Percentiles rank a stretch among this genome's conserved stretches.
phyloP scores from a whole-genome alignment of 768 basidiomycete genomes.

The Hemileccinum rubropunctum region DNA sequence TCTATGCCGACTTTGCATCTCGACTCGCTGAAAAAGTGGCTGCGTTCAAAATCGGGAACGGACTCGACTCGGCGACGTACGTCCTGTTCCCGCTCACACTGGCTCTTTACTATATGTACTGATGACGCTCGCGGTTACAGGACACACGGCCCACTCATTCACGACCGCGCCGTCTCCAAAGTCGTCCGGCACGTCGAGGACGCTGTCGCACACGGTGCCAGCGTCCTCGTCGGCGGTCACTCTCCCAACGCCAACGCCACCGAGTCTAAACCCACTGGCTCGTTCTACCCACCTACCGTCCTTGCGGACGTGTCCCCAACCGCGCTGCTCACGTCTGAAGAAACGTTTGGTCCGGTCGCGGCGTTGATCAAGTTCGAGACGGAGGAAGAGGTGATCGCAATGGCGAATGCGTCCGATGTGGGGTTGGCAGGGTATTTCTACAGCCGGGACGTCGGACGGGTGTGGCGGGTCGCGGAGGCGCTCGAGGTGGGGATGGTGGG shows the following conservation, averaged over 20 bases:
- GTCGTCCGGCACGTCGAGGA: conserved; percentile 85
- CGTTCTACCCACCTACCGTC: conserved; percentile 87
- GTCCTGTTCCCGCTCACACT: conserved; percentile 21
- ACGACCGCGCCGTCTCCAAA: conserved; percentile 81
- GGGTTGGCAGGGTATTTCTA: conserved; percentile 97
- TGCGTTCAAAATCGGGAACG: conserved; percentile 84
- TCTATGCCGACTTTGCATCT: conserved; percentile 92
- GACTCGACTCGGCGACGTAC: conserved; percentile 74
- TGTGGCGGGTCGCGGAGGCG: conserved; percentile 93
- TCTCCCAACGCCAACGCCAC: conserved; percentile 49
- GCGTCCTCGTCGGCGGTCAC: conserved; percentile 88
- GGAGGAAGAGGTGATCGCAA: conserved; percentile 85
- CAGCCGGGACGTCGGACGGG: conserved; percentile 78
- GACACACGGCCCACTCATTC: conserved; percentile 95
- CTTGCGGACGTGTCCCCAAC: conserved; percentile 75
- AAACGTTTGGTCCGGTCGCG: conserved; percentile 94
- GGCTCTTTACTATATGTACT: not conserved
- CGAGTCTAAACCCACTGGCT: conserved; percentile 29
- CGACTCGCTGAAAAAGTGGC: conserved; percentile 82
- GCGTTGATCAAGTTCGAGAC: conserved; percentile 88
- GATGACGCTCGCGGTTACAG: conserved; percentile 34
- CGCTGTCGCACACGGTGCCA: conserved; percentile 81
- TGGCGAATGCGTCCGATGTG: conserved; percentile 80
- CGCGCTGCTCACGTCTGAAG: conserved; percentile 71
- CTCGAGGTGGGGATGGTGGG: conserved; percentile 95